Conservation (phyloP, 2,329 filamentous ascomycete genomes). For the Aureobasidium subglaciale region DNA sequence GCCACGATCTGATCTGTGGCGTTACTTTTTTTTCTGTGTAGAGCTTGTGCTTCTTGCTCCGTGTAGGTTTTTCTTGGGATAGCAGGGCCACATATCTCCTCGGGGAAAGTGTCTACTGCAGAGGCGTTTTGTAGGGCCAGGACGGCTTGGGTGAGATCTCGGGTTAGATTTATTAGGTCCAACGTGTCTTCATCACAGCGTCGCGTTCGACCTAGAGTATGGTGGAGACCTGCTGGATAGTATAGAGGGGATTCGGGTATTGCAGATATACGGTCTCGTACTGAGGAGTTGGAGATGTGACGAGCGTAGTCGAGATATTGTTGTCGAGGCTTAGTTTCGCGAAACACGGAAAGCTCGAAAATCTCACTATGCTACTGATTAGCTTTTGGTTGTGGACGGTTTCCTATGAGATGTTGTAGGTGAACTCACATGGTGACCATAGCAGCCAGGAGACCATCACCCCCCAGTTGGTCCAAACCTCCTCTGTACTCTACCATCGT, state of each 20-base stretch:
- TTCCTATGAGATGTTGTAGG: no score
- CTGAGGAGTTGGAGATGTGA: not conserved
- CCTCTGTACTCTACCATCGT: slow-evolving; percentile 25
- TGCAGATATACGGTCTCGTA: not conserved
- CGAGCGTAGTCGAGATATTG: slow-evolving; percentile 7
- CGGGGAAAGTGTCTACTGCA: not conserved
- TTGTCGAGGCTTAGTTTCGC: not conserved
- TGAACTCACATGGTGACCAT: slow-evolving; percentile 12
- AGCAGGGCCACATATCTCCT: not conserved
- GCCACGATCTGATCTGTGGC: not conserved
- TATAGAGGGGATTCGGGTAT: slow-evolving; percentile 11
- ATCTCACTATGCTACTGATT: not conserved
- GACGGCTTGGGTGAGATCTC: slow-evolving; percentile 5
- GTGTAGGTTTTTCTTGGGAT: not conserved
- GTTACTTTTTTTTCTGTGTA: not conserved
- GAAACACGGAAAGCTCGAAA: slow-evolving; percentile 2
- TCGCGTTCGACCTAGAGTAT: not conserved
- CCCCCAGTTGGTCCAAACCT: slow-evolving; percentile 24
- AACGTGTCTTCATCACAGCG: not conserved
- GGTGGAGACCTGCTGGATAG: not conserved
- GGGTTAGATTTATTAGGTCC: not conserved
- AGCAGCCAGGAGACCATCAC: slow-evolving; percentile 17
- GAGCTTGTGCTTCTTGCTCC: not conserved
- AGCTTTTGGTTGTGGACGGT: not conserved
- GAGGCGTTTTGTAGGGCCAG: not conserved